Conservation (phyloP, 768 basidiomycete species). For the Lyophyllum semitale region DNA sequence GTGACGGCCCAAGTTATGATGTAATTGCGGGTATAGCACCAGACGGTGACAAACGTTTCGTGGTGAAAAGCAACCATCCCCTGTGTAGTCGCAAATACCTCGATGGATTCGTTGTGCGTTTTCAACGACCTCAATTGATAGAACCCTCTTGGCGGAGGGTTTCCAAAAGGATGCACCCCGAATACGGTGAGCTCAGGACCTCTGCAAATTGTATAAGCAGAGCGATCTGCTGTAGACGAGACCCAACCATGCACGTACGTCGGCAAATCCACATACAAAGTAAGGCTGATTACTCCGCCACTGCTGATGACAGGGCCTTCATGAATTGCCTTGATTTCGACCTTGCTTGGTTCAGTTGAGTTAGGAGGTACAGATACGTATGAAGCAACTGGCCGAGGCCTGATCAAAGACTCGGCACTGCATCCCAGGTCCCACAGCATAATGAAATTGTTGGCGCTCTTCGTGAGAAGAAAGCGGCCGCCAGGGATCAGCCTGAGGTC, state of each 20-base stretch:
- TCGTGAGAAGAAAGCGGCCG: conserved; percentile 29
- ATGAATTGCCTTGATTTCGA: conserved; percentile 8
- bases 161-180: not conserved
- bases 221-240: too few relatives aligned
- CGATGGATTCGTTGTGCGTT: conserved; percentile 1
- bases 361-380: not conserved
- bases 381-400: conserved; percentile 13
- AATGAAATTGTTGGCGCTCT: conserved; percentile 13
- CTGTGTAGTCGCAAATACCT: conserved; percentile 11
- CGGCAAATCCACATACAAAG: conserved; percentile 1
- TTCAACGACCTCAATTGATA: not conserved
- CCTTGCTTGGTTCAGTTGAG: not conserved
- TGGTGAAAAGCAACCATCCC: not conserved
- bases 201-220: too few relatives aligned
- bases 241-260: not conserved
- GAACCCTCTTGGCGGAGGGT: not conserved
- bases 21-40: conserved; percentile 15
- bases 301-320: conserved; percentile 5
- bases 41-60: conserved; percentile 9
- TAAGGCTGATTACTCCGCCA: conserved; percentile 11
- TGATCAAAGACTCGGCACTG: conserved; percentile 12
- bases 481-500: conserved; percentile 28
- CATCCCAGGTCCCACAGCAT: conserved; percentile 30
- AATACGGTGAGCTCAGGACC: not conserved
- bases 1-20: conserved; percentile 21